A percentile compares a stretch with the other conserved stretches of the same genome.
phyloP scores from a whole-genome alignment of 2,329 filamentous ascomycete genomes.

The Colletotrichum sp. region DNA sequence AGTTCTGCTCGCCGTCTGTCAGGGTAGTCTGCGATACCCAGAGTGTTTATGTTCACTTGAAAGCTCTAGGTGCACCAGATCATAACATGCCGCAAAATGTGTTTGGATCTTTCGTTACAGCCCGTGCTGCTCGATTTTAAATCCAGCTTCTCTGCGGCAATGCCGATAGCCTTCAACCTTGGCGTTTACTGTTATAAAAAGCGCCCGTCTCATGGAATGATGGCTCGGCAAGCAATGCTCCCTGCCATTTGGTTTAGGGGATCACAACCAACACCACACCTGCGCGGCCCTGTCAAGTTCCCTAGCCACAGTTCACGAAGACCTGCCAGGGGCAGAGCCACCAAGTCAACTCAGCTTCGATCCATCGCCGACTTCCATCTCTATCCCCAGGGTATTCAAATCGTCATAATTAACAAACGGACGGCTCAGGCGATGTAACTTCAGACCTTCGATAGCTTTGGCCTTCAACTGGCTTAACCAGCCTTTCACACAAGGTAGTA shows the following conservation, averaged over 20 bases:
- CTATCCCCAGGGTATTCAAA: rapidly evolving
- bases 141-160: rapidly evolving
- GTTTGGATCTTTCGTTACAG: too few relatives aligned
- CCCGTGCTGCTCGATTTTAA: not conserved
- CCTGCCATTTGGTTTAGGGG: too few relatives aligned
- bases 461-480: rapidly evolving
- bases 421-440: rapidly evolving
- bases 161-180: rapidly evolving
- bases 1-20: too few relatives aligned
- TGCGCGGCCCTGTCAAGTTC: too few relatives aligned
- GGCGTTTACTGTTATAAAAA: rapidly evolving
- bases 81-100: too few relatives aligned
- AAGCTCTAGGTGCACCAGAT: too few relatives aligned
- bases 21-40: too few relatives aligned
- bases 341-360: too few relatives aligned
- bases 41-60: too few relatives aligned
- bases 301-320: too few relatives aligned
- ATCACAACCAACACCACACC: too few relatives aligned
- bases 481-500: not conserved
- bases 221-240: not conserved
- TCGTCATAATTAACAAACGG: rapidly evolving
- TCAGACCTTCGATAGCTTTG: rapidly evolving
- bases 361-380: not conserved
- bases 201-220: not conserved
- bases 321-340: too few relatives aligned